Evolutionary conservation across 495 filamentous ascomycete species (phyloP), one percentile per base, ranked within the genome.

Genomic region (Penicillium taxi): DNA sequence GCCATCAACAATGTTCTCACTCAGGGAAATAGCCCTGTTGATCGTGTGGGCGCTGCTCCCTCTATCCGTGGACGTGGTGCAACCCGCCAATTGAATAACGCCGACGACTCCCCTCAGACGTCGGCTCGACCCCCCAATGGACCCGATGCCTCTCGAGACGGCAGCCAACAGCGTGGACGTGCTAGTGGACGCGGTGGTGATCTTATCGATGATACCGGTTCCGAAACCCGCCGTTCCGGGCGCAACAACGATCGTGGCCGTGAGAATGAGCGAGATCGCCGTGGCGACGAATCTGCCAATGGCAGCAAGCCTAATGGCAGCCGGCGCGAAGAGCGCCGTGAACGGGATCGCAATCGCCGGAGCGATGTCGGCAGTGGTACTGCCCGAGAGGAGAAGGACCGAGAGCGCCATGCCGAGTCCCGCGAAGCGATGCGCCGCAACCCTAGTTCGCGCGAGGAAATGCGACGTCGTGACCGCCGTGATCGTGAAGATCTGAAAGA

Each of bases 1-100:
- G 58, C 53, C 0, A 53, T 71, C 29, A 69, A 66, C 42, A 64
- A 51, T 21, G 56, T 67, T 56, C 63, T 71, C 18, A 62, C 68
- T 30, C 67, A 70, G 36, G 60, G 62, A 17, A 55, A 53, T 9
- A 43, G 55, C 12, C 43, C 56, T 22, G 36, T 44, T 32, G 65
- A 69, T 6, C 60, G 62, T 24, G 39, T 43, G 25, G 47, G 37
- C 18, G 48, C 55, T 20, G 55, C 56, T 4, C 60, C 58, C 4
- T 33, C 56, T 16, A 59, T 63, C 27, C 64, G 67, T 11, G 65
- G 64, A 11, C 47, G 65, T 33, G 65, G 64, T 2, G 53, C 53
- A 20, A 55, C 45, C 14, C 53, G 67, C 36, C 62, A 63, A 42
- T 38, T 56, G 9, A 44, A 35, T 35, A 39, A 23, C 4, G 34